Evolutionary conservation across 768 basidiomycete species (phyloP).

Genomic region (Tephrocybe sp.): DNA sequence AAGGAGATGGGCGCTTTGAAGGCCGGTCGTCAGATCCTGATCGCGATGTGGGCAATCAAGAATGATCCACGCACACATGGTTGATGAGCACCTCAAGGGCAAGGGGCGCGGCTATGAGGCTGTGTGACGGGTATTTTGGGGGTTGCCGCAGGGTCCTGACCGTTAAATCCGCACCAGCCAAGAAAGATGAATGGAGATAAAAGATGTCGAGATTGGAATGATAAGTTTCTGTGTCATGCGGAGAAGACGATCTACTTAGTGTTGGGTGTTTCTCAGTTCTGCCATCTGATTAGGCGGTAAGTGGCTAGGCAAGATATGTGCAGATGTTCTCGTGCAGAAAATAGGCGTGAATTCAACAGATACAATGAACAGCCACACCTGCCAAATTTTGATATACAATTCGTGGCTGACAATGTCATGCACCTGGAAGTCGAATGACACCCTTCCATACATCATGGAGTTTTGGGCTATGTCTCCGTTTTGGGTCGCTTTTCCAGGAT

Average conservation of each 20-base stretch:
- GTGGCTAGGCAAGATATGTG: conserved; percentile 1
- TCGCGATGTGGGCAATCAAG: conserved; percentile 1
- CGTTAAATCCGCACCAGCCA: conserved; percentile 11
- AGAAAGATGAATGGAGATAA: not conserved
- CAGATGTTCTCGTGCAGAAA: conserved; percentile 2
- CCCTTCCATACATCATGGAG: not conserved
- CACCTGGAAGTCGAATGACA: not conserved
- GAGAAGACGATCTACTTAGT: no score
- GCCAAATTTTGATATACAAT: not conserved
- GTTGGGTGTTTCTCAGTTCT: no score
- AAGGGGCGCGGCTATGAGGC: not conserved
- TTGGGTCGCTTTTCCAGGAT: conserved; percentile 80
- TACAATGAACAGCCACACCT: conserved; percentile 7
- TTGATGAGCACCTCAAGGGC: not conserved
- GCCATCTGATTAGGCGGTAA: no score
- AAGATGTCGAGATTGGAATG: not conserved
- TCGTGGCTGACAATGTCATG: no score
- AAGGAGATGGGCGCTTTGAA: conserved; percentile 8
- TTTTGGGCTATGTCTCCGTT: conserved; percentile 34
- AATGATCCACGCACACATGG: not conserved
- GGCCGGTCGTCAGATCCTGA: conserved; percentile 7
- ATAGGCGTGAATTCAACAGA: not conserved
- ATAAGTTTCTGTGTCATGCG: no score
- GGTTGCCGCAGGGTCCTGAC: not conserved
- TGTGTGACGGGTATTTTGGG: not conserved